These are phyloP conservation scores for Gaeumannomyces tritici DNA, from an alignment of 2,329 filamentous ascomycete species.

Conservation along the genomic window DNA sequence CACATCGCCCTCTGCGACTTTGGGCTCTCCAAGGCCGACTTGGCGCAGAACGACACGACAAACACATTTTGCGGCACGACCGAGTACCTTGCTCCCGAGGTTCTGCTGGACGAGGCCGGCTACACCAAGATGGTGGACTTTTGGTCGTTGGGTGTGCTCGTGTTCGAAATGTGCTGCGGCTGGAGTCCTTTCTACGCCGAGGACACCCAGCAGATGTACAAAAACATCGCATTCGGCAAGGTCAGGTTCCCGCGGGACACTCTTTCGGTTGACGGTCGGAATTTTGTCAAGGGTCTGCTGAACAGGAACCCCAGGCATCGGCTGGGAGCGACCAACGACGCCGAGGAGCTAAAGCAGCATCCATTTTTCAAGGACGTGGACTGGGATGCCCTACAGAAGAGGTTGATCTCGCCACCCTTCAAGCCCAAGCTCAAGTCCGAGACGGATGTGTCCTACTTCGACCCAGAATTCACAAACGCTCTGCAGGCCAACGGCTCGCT, in stretches of 20 bases:
- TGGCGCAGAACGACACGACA: slow-evolving; percentile 94
- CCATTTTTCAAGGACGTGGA: slow-evolving; percentile 92
- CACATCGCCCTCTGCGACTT: slow-evolving; percentile 98
- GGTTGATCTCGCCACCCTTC: slow-evolving; percentile 91
- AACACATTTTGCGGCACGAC: slow-evolving; percentile 99
- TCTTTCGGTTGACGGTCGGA: slow-evolving; percentile 85
- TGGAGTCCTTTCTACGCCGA: slow-evolving; percentile 99
- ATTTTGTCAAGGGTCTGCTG: slow-evolving; percentile 94
- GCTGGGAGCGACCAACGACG: slow-evolving; percentile 82
- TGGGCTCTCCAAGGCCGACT: slow-evolving; percentile 91
- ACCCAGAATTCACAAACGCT: slow-evolving; percentile 95
- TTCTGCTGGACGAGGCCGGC: slow-evolving; percentile 87
- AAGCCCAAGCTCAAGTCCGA: slow-evolving; percentile 96
- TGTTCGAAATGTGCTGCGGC: slow-evolving; percentile 99
- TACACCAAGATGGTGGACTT: slow-evolving; percentile 99
- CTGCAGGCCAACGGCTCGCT: slow-evolving; percentile 78
- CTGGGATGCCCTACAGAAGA: slow-evolving; percentile 80
- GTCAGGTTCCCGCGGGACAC: slow-evolving; percentile 94
- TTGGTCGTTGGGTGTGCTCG: slow-evolving; percentile 93
- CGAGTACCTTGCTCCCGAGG: slow-evolving; percentile 92
- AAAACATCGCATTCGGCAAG: slow-evolving; percentile 99
- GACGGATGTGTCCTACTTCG: slow-evolving; percentile 95
- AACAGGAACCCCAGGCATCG: slow-evolving; percentile 96
- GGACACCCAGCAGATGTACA: slow-evolving; percentile 99
- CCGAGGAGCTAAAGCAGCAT: slow-evolving; percentile 87